These are phyloP conservation scores for Phaeolepiota aurea DNA, from an alignment of 768 basidiomycete species.

Conservation along the genomic window DNA sequence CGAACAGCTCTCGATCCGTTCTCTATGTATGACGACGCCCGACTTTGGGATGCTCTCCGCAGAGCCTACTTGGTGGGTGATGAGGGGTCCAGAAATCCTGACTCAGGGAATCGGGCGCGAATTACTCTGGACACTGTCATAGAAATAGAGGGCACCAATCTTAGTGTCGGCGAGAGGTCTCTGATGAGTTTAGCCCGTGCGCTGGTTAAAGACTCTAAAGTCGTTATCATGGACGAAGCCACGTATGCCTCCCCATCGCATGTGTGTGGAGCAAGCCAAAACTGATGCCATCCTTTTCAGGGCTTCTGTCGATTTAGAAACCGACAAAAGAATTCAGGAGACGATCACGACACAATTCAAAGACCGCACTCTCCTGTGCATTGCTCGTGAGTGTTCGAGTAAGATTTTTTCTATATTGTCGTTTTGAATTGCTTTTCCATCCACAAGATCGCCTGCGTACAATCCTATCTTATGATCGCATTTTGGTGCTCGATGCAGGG, in stretches of 20 bases:
- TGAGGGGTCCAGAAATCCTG: conserved; percentile 29
- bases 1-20: conserved; percentile 54
- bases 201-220: conserved; percentile 64
- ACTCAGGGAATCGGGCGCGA: conserved; percentile 31
- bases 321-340: conserved; percentile 73
- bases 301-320: conserved; percentile 72
- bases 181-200: conserved; percentile 76
- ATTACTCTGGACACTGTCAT: conserved; percentile 69
- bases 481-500: conserved; percentile 62
- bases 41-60: conserved; percentile 67
- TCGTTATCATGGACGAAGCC: conserved; percentile 79
- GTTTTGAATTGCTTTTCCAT: conserved; percentile 9
- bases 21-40: conserved; percentile 52
- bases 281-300: too few relatives aligned
- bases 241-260: too few relatives aligned
- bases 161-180: conserved; percentile 66
- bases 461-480: conserved; percentile 66
- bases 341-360: conserved; percentile 71
- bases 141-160: conserved; percentile 68
- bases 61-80: conserved; percentile 37
- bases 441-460: conserved; percentile 62
- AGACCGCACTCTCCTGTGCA: conserved; percentile 68
- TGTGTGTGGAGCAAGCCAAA: too few relatives aligned
- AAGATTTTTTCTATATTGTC: background rate
- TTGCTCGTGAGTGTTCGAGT: conserved; percentile 63